Evolutionary conservation across 2,329 filamentous ascomycete species (phyloP).

Genomic region (Hymenoscyphus fructigenus): DNA sequence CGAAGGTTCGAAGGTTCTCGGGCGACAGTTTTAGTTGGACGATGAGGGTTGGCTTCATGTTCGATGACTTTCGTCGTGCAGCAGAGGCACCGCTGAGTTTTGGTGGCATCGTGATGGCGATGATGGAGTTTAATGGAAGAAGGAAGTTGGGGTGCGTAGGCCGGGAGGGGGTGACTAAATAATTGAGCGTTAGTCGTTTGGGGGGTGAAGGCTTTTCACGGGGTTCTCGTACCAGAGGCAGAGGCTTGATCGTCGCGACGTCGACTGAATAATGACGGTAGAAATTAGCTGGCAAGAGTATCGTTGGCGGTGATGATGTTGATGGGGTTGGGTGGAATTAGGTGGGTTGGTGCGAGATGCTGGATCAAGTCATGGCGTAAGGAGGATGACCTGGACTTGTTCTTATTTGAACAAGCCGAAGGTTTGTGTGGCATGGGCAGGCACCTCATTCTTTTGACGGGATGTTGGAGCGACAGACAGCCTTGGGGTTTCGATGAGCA

Average conservation of each 20-base stretch:
- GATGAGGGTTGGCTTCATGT: constrained; percentile 38
- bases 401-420: constrained; percentile 2
- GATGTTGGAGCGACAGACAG: background rate
- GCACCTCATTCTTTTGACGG: constrained; percentile 1
- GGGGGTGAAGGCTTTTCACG: constrained; percentile 12
- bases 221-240: constrained; percentile 11
- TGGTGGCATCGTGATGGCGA: constrained; percentile 28
- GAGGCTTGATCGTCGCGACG: constrained; percentile 8
- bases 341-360: background rate
- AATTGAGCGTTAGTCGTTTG: constrained; percentile 10
- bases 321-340: background rate
- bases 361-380: constrained; percentile 1
- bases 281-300: background rate
- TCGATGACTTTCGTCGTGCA: constrained; percentile 32
- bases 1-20: constrained; percentile 50
- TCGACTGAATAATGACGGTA: background rate
- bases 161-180: constrained; percentile 12
- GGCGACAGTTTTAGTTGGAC: constrained; percentile 55
- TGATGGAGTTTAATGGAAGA: constrained; percentile 6
- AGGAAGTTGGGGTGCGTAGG: constrained; percentile 4
- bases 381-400: constrained; percentile 1
- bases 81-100: constrained; percentile 22
- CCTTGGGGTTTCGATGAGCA: background rate
- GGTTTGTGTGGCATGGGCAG: constrained; percentile 3
- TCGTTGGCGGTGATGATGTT: background rate